Evolutionary conservation across 345 rosid genomes (phyloP).

Genomic region (Lepidium sativum): DNA sequence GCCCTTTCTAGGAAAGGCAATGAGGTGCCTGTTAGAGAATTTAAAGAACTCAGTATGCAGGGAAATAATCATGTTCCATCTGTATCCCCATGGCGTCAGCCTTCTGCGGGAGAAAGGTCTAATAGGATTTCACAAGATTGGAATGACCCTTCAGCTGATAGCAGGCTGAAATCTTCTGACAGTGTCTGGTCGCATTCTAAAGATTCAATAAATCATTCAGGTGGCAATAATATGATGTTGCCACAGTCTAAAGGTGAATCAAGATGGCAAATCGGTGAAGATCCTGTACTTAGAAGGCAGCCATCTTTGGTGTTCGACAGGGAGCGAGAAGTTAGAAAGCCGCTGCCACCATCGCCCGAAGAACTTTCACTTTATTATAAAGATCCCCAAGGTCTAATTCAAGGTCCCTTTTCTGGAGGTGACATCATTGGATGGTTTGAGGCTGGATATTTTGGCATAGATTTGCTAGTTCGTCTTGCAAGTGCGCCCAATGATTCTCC

Average conservation of each 20-base stretch:
- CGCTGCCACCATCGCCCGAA: conserved; percentile 56
- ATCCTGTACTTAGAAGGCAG: conserved; percentile 50
- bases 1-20: conserved; percentile 38
- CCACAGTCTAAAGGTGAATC: conserved; percentile 46
- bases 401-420: conserved; percentile 84
- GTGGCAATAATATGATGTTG: conserved; percentile 33
- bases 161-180: conserved; percentile 37
- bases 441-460: conserved; percentile 94
- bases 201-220: conserved; percentile 39
- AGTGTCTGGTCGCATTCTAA: conserved; percentile 45
- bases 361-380: conserved; percentile 63
- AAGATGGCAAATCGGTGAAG: conserved; percentile 48
- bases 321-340: conserved; percentile 65
- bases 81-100: conserved; percentile 52
- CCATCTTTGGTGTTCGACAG: conserved; percentile 50
- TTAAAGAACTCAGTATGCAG: conserved; percentile 35
- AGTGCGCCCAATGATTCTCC: conserved; percentile 66
- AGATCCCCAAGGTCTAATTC: conserved; percentile 93
- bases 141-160: conserved; percentile 45
- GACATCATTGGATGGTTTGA: conserved; percentile 98
- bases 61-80: no score
- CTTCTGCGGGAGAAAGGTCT: conserved; percentile 42
- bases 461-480: conserved; percentile 64
- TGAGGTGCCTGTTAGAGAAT: conserved; percentile 31
- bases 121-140: conserved; percentile 34